phyloP scores from a whole-genome alignment of 495 filamentous ascomycete genomes.

The Entonaema liquescens region DNA sequence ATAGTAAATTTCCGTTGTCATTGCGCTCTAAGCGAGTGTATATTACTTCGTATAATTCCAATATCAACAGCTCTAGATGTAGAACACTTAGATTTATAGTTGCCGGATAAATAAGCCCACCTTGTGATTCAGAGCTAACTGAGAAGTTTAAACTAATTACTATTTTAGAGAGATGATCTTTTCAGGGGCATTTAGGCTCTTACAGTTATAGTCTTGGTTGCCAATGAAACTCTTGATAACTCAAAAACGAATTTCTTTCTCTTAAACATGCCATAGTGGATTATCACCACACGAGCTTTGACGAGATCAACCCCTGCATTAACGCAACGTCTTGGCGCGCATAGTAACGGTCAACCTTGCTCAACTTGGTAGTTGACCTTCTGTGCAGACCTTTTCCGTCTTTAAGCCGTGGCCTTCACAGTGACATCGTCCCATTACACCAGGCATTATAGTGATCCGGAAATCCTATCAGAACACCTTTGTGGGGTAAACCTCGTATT shows the following conservation, averaged over 20 bases:
- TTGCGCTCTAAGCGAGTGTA: background rate
- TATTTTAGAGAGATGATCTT: no score
- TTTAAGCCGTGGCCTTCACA: slow-evolving; percentile 7
- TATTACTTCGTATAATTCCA: background rate
- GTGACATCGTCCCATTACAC: background rate
- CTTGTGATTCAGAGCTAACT: no score
- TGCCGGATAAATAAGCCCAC: no score
- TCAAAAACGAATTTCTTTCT: background rate
- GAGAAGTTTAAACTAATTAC: no score
- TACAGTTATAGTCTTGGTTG: background rate
- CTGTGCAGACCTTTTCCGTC: slow-evolving; percentile 11
- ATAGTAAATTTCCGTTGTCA: background rate
- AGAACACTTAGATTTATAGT: no score
- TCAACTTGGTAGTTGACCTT: slow-evolving; percentile 22
- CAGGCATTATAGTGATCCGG: background rate
- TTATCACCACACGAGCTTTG: slow-evolving; percentile 18
- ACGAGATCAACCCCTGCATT: slow-evolving; percentile 10
- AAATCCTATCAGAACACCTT: background rate
- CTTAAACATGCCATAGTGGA: background rate
- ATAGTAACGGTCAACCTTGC: slow-evolving; percentile 3
- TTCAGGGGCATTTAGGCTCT: background rate
- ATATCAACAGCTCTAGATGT: background rate
- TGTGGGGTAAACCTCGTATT: background rate
- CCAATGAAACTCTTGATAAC: background rate
- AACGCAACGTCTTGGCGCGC: slow-evolving; percentile 30